A percentile compares a stretch with the other conserved stretches of the same genome.
phyloP scores from a whole-genome alignment of 805 yeast species.

The Scheffersomyces ergatensis region DNA sequence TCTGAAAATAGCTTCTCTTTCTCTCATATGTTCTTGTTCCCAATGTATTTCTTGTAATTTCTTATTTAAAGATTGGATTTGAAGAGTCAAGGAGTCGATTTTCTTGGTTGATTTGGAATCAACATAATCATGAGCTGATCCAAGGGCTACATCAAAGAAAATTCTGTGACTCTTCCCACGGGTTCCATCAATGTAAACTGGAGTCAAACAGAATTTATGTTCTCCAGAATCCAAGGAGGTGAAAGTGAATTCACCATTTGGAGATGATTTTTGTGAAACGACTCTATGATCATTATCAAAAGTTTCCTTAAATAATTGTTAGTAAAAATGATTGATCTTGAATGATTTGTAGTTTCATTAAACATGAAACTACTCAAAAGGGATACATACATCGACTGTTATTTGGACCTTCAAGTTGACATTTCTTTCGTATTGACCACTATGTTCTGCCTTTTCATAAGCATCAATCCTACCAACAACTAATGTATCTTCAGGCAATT shows the following conservation, averaged over 20 bases:
- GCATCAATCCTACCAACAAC: constrained; percentile 76
- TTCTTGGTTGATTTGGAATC: constrained; percentile 62
- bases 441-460: constrained; percentile 51
- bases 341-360: too few relatives aligned
- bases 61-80: constrained; percentile 35
- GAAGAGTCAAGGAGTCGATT: constrained; percentile 39
- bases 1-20: constrained; percentile 75
- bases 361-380: background rate
- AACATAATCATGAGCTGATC: constrained; percentile 57
- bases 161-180: constrained; percentile 62
- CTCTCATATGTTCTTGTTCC: constrained; percentile 57
- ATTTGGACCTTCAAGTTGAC: constrained; percentile 60
- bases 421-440: constrained; percentile 49
- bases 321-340: background rate
- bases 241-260: constrained; percentile 71
- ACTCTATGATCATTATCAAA: constrained; percentile 84
- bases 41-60: constrained; percentile 40
- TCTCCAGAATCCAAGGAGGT: constrained; percentile 83
- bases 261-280: constrained; percentile 58
- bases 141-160: constrained; percentile 68
- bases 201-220: constrained; percentile 73
- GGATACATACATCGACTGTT: constrained; percentile 56
- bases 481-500: constrained; percentile 71
- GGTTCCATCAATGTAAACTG: constrained; percentile 67
- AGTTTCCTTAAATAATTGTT: constrained; percentile 33